Evolutionary conservation across 2,329 filamentous ascomycete species (phyloP), one percentile per base, ranked within the genome.

Genomic region (Talaromyces sp.): DNA sequence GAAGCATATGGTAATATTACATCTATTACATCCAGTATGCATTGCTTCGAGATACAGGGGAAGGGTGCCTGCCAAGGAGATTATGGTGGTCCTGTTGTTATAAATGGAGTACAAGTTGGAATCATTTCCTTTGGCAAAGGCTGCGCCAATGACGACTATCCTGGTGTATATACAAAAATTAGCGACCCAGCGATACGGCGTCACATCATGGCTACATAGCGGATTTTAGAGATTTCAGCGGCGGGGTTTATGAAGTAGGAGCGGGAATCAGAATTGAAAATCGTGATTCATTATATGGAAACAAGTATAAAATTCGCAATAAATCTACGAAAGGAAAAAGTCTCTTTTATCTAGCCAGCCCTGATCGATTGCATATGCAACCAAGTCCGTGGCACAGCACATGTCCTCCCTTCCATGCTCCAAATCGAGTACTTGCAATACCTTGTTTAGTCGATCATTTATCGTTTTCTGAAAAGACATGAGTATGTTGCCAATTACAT

Each of bases 321-420:
- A 27, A 27, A 47, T 47, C 57, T 31, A 64, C 36, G 54, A 55
- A 47, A 62, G 60, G 56, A 76, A 74, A 62, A 78, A 79, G 59
- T 79, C 75, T 18, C 69, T 64, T 63, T 76, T 75, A 3, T 65
- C 68, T 58, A 79, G 61, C 76, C 76, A 79, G 47, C 74, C 68
- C 27, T 73, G 74, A 56, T 78, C 76, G 67, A 79, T 77, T 8
- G 76, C 76, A 63, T 76, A 78, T 10, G 76, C 76, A 6, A 79
- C 75, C 44, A 79, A 62, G 65, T 78, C 76, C 10, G 76, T 76
- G 1, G 76, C 75, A 67, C 76, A 78, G 53, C 73, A 76, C 72
- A 79, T 75, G 34, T 76, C 74, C 51, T 77, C 73, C 58, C 75
- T 70, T 5, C 76, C 74, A 31, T 73, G 62, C 53, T 77, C 72